Conservation (phyloP, 495 filamentous ascomycete species). For the Xylaria longipes region DNA sequence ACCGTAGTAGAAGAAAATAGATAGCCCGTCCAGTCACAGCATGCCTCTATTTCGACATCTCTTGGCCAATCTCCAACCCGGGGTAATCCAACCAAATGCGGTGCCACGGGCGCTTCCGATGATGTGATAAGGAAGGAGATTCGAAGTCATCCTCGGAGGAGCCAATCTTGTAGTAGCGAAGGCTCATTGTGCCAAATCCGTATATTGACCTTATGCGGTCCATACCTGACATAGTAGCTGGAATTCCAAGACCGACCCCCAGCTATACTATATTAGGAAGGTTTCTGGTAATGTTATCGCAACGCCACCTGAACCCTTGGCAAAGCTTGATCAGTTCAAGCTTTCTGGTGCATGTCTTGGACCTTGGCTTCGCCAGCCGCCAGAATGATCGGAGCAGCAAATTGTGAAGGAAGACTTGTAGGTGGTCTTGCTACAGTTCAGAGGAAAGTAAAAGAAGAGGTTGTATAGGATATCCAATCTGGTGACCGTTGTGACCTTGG, state of each 20-base stretch:
- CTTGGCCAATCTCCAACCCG: conserved; percentile 18
- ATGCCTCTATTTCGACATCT: conserved; percentile 22
- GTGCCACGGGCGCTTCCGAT: conserved; percentile 23
- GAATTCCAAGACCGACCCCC: not conserved
- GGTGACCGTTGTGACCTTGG: not conserved
- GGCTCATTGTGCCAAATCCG: not conserved
- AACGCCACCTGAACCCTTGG: conserved; percentile 19
- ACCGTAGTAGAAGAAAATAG: conserved; percentile 8
- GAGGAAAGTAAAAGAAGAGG: not conserved
- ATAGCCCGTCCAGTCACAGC: conserved; percentile 16
- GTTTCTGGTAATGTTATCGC: conserved; percentile 5
- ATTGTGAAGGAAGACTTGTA: not conserved
- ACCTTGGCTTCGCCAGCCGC: not conserved
- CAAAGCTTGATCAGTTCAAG: conserved; percentile 25
- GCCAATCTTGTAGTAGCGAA: conserved; percentile 17
- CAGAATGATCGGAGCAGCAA: not conserved
- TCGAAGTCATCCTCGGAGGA: not conserved
- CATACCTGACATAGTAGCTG: conserved; percentile 24
- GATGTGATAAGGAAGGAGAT: conserved; percentile 25
- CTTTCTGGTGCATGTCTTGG: conserved; percentile 12
- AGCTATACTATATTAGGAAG: conserved; percentile 20
- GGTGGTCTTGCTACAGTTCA: not conserved
- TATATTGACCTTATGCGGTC: conserved; percentile 21
- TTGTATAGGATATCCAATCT: not conserved
- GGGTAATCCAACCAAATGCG: conserved; percentile 11